Evolutionary conservation across 306 rosid species (phyloP), one percentile per base, ranked within the genome.

Genomic region (Cucurbita argyrosperma): DNA sequence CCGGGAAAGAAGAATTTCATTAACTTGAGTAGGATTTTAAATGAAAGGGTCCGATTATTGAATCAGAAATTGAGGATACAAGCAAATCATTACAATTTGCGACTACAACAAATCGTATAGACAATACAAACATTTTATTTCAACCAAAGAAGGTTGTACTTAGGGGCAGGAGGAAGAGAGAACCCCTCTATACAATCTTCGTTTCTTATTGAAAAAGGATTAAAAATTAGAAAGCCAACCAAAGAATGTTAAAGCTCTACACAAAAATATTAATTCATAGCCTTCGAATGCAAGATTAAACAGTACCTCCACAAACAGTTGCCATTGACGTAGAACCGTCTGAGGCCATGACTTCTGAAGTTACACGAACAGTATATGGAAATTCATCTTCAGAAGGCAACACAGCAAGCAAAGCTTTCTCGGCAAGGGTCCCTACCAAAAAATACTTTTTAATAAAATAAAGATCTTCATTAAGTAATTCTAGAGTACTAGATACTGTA

Each of bases 291-390:
- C 37, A 50, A 51, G 45, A 50, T 23, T 18, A 50, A 66, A 69
- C 56, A 56, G 71, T 85, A 94, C 99, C 99, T 88, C 95, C 99
- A 85, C 97, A 91, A 65, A 94, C 99, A 58, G 96, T 88, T 46
- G 96, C 99, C 99, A 94, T 94, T 79, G 99, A 94, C 39, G 99
- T 94, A 61, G 99, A 94, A 60, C 99, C 99, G 61, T 94, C 99
- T 21, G 99, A 94, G 61, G 94, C 96, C 99, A 89, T 91, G 75
- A 94, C 99, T 84, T 94, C 97, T 52, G 99, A 91, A 80, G 86
- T 88, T 81, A 94, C 69, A 69, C 96, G 97, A 64, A 94, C 87
- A 47, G 96, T 81, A 79, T 90, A 94, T 30, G 96, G 97, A 83
- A 91, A 94, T 55, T 83, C 88, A 46, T 83, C 85, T 83, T 94